phyloP scores from a whole-genome alignment of 2,329 filamentous ascomycete genomes.

The Diaporthe sp. region DNA sequence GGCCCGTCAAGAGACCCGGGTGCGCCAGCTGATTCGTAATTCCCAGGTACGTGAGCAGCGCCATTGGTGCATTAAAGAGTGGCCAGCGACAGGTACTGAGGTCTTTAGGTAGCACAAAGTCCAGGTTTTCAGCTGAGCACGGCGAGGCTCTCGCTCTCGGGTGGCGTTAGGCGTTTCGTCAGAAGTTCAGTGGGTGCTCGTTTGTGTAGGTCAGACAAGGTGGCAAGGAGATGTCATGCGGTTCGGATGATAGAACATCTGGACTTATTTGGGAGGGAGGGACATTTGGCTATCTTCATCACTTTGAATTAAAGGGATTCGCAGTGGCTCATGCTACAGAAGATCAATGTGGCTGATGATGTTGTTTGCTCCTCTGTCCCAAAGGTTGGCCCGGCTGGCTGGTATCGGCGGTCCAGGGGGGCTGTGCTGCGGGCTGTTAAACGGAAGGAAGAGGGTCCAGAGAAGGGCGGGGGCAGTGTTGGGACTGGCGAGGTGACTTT shows the following conservation, averaged over 20 bases:
- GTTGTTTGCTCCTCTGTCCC: slow-evolving; percentile 7
- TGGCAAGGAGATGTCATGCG: neutral
- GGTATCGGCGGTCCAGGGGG: neutral
- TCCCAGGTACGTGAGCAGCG: neutral
- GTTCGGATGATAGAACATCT: neutral
- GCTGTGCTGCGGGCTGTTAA: slow-evolving; percentile 4
- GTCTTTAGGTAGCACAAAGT: neutral
- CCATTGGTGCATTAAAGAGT: no score
- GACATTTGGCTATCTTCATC: no score
- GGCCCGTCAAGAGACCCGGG: neutral
- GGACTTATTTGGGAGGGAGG: neutral
- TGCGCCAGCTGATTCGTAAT: neutral
- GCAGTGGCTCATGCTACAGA: neutral
- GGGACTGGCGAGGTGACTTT: neutral
- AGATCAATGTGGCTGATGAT: slow-evolving; percentile 12
- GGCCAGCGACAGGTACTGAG: neutral
- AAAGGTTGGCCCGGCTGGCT: neutral
- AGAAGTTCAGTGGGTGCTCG: no score
- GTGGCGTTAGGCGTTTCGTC: neutral
- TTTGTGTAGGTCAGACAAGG: no score
- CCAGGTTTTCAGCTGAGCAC: neutral
- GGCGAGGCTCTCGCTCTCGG: slow-evolving; percentile 1
- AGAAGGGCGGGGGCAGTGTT: neutral
- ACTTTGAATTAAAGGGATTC: neutral
- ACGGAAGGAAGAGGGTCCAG: slow-evolving; percentile 5